Evolutionary conservation across 495 filamentous ascomycete genomes (phyloP).

Genomic region (Echria macrotheca): DNA sequence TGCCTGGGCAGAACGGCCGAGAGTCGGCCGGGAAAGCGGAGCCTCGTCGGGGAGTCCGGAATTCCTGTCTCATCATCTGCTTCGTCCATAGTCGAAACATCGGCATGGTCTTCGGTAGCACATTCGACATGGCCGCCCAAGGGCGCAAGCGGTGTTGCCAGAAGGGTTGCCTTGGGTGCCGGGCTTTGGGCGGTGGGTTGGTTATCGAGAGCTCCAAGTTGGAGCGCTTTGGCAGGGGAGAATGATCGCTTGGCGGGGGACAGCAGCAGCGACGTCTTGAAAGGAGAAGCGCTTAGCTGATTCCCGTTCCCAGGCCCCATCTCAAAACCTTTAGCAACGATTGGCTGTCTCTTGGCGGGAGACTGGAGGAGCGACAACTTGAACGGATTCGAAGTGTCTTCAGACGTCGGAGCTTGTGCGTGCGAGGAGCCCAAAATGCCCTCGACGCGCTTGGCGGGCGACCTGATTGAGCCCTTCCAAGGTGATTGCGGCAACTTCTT

Average conservation of each 20-base stretch:
- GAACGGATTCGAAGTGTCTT: constrained; percentile 19
- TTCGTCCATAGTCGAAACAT: constrained; percentile 6
- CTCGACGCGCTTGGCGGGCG: constrained; percentile 40
- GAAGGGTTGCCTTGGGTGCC: constrained; percentile 27
- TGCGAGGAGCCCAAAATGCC: constrained; percentile 14
- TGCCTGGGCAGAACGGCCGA: constrained; percentile 47
- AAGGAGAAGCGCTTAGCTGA: constrained; percentile 18
- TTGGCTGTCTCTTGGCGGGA: constrained; percentile 43
- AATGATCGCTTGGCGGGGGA: constrained; percentile 46
- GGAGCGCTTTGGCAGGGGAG: constrained; percentile 32
- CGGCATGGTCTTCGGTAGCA: constrained; percentile 3
- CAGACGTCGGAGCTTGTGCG: constrained; percentile 1
- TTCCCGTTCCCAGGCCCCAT: not conserved
- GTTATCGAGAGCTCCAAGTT: too few relatives aligned
- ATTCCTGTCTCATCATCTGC: constrained; percentile 15
- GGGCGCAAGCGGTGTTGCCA: constrained; percentile 37
- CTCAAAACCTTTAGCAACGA: constrained; percentile 31
- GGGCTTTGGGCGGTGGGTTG: constrained; percentile 3
- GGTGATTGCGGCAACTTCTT: constrained; percentile 42
- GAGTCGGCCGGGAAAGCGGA: constrained; percentile 45
- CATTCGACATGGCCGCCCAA: not conserved
- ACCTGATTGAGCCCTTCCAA: constrained; percentile 44
- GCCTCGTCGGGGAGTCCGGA: constrained; percentile 28
- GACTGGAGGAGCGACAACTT: constrained; percentile 43
- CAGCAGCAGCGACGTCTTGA: constrained; percentile 39